Evolutionary conservation across 1,139 yeast genomes (phyloP).

Genomic region (Candida pseudoviswanathii): DNA sequence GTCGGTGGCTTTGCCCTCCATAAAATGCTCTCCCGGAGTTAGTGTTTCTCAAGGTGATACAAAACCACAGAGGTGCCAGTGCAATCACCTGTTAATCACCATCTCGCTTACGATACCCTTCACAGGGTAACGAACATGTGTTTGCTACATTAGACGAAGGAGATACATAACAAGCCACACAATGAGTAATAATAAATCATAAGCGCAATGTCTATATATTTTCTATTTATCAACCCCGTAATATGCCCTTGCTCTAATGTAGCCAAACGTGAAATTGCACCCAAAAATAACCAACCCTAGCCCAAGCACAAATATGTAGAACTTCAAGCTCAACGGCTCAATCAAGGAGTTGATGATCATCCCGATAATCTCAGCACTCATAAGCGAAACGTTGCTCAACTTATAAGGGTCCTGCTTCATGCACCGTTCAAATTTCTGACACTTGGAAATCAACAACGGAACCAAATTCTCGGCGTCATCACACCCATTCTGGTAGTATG

Average conservation of each 20-base stretch:
- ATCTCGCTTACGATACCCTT: too few relatives aligned
- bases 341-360: constrained; percentile 61
- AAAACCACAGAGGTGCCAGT: too few relatives aligned
- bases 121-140: too few relatives aligned
- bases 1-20: too few relatives aligned
- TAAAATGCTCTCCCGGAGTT: too few relatives aligned
- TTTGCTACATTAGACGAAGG: too few relatives aligned
- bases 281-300: constrained; percentile 33
- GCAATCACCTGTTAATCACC: too few relatives aligned
- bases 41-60: too few relatives aligned
- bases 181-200: too few relatives aligned
- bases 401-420: constrained; percentile 56
- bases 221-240: constrained; percentile 29
- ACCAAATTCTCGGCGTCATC: constrained; percentile 52
- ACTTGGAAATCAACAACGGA: constrained; percentile 59
- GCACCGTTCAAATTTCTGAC: constrained; percentile 64
- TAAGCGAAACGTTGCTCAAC: constrained; percentile 46
- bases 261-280: constrained; percentile 47
- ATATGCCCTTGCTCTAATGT: constrained; percentile 46
- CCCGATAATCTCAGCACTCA: constrained; percentile 67
- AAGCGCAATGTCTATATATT: too few relatives aligned
- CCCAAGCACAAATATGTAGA: constrained; percentile 44
- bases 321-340: constrained; percentile 64
- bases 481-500: constrained; percentile 59
- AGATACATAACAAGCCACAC: too few relatives aligned